A percentile compares a stretch with the other conserved stretches of the same genome.
phyloP scores from a whole-genome alignment of 352 stramenopile species.

The Pythium dissotocum region DNA sequence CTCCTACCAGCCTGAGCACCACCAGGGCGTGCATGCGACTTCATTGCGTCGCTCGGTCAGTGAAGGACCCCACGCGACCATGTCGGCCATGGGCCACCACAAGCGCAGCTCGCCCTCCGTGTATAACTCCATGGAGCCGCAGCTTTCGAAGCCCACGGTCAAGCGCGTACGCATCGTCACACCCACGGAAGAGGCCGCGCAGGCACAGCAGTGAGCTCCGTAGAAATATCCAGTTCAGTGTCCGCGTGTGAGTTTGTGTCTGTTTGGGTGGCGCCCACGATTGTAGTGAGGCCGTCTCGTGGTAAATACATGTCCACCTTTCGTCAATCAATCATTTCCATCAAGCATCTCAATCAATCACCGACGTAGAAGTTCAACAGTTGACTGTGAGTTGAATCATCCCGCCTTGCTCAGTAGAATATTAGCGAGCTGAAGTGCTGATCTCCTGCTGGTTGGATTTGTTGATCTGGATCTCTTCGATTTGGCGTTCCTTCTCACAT shows the following conservation, averaged over 20 bases:
- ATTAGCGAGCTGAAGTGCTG: neutral
- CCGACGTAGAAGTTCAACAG: neutral
- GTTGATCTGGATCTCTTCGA: constrained; percentile 1
- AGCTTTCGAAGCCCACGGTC: constrained; percentile 3
- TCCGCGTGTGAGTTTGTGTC: constrained; percentile 1
- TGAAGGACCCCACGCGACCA: constrained; percentile 22
- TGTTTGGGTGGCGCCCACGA: constrained; percentile 1
- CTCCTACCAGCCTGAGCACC: constrained; percentile 18
- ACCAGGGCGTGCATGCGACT: neutral
- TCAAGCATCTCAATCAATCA: too few relatives aligned
- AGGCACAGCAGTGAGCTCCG: neutral
- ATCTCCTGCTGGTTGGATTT: neutral
- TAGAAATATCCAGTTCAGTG: neutral
- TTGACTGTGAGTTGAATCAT: too few relatives aligned
- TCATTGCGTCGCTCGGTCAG: constrained; percentile 22
- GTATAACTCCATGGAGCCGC: neutral
- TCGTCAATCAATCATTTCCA: neutral
- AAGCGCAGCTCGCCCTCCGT: constrained; percentile 12
- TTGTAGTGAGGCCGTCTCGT: neutral
- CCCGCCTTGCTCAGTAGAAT: neutral
- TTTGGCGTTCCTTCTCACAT: constrained; percentile 2
- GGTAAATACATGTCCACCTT: constrained; percentile 3
- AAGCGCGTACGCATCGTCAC: constrained; percentile 29
- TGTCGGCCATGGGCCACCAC: constrained; percentile 20
- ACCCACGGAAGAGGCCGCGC: constrained; percentile 11